Evolutionary conservation across 2,329 filamentous ascomycete species (phyloP), one percentile per base, ranked within the genome.

Genomic region (Penicillium sp.): DNA sequence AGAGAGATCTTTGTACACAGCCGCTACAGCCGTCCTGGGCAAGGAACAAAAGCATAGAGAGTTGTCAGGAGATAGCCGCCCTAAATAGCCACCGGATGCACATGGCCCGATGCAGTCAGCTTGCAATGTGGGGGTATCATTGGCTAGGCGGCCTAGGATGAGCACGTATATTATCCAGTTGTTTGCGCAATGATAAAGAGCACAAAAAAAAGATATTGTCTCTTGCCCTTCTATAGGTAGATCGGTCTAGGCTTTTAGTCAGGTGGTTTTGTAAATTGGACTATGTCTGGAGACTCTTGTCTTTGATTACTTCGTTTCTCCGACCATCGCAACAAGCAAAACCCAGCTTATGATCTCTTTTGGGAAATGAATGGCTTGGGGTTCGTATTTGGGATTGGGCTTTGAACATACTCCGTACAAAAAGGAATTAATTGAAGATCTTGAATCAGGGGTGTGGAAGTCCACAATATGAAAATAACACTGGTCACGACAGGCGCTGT

Each of bases 401-500:
- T 7, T 19, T 36, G 12, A 12, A 12, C 15, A 13, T 13, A 7
- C 15, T n/a, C 8, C 25, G 35, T 10, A 49, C 49, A 71, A 68
- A 68, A 3, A 76, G 83, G 50, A 82, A 86, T 66, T 89, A 25
- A 29, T 53, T 17, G 21, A 33, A 49, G 13, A 10, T 7, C 15
- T 33, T 9, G 42, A 47, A 23, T 31, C 36, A 53, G 49, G 43
- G 21, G 21, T n/a, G 29, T 29, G 44, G 36, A 41, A 33, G 21
- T 48, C 12, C 17, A 17, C 13, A 42, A 42, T 41, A 13, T 17
- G 15, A 10, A 55, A 23, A 17, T 50, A 23, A 12, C 23, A 21
- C 33, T 45, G 31, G 21, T 10, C 21, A 10, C 21, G 27, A 31
- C 53, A 55, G 29, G 45, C 38, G 29, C 12, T 27, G 53, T 25